Conservation (phyloP, 106 monocot species). For the Acorus gramineus region DNA sequence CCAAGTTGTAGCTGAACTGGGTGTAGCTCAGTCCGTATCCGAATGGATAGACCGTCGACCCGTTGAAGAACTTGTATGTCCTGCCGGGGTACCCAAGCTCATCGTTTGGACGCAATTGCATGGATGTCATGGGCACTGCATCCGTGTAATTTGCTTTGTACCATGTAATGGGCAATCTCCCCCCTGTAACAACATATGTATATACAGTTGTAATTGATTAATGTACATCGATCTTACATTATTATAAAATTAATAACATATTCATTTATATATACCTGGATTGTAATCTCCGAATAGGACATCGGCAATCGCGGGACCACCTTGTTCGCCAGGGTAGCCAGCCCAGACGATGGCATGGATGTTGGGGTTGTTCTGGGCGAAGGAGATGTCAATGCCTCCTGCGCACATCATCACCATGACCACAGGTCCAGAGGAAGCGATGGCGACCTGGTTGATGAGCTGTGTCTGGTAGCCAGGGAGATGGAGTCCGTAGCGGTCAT, state of each 20-base stretch:
- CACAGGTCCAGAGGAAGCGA: slow-evolving; percentile 15
- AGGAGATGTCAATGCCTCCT: slow-evolving; percentile 12
- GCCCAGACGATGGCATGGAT: slow-evolving; percentile 13
- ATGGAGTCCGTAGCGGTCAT: background rate
- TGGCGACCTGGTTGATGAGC: background rate
- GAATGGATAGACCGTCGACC: slow-evolving; percentile 2
- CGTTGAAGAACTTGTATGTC: slow-evolving; percentile 15
- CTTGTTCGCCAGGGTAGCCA: slow-evolving; percentile 31
- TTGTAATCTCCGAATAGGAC: slow-evolving; percentile 29
- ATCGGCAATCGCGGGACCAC: slow-evolving; percentile 38
- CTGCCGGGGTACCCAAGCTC: slow-evolving; percentile 10
- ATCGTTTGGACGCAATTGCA: slow-evolving; percentile 2
- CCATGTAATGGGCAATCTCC: too few relatives aligned
- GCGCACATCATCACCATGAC: slow-evolving; percentile 24
- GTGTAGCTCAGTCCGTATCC: slow-evolving; percentile 16
- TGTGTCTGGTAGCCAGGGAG: background rate
- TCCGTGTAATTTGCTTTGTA: too few relatives aligned
- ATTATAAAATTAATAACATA: too few relatives aligned
- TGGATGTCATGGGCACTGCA: background rate
- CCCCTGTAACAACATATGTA: too few relatives aligned
- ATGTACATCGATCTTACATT: too few relatives aligned
- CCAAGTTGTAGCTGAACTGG: slow-evolving; percentile 6
- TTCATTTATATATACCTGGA: slow-evolving; percentile 14
- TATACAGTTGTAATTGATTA: too few relatives aligned
- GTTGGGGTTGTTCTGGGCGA: slow-evolving; percentile 17